These are phyloP conservation scores for Cornus controversa DNA, from an alignment of 148 eudicot genomes.

Conservation along the genomic window DNA sequence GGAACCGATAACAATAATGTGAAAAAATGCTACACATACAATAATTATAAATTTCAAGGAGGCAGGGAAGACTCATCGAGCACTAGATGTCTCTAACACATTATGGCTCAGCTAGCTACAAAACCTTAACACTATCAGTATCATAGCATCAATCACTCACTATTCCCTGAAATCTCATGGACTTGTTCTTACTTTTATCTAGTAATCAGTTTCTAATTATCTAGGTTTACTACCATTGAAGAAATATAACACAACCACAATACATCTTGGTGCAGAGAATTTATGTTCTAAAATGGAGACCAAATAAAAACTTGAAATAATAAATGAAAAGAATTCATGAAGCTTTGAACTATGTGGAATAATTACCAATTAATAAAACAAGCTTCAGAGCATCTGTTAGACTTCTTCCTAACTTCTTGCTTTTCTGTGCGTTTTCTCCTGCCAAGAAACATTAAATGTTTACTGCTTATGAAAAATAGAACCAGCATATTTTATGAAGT, in stretches of 20 bases:
- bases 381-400: constrained; percentile 90
- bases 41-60: neutral
- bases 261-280: neutral
- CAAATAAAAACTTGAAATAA: neutral
- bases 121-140: neutral
- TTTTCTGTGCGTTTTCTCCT: constrained; percentile 64
- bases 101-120: neutral
- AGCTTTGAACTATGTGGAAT: neutral
- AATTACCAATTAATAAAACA: constrained; percentile 76
- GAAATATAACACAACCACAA: neutral
- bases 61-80: neutral
- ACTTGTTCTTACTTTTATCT: neutral
- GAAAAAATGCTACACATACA: too few relatives aligned
- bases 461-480: neutral
- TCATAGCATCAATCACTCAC: neutral
- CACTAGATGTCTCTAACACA: neutral
- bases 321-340: neutral
- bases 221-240: neutral
- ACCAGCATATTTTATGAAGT: neutral
- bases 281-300: constrained; percentile 6
- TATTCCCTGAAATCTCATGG: neutral
- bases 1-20: too few relatives aligned
- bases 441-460: constrained; percentile 21
- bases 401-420: constrained; percentile 54
- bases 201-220: neutral